These are phyloP conservation scores for Solanum corneliomulleri DNA, from an alignment of 257 asterid species.

Conservation along the genomic window DNA sequence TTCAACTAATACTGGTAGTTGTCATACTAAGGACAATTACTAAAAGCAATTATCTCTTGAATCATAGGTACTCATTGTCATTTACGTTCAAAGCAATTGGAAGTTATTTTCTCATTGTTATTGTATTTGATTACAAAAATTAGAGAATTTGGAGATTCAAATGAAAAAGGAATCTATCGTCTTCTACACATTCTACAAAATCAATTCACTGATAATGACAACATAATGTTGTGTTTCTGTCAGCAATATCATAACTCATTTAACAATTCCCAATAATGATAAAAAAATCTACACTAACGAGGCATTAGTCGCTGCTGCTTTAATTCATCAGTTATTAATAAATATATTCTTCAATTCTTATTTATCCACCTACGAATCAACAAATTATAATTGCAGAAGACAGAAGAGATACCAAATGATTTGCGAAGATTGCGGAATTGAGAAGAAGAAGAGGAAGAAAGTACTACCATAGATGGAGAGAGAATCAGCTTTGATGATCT, in stretches of 20 bases:
- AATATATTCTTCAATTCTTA: not conserved
- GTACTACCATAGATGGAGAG: conserved; percentile 67
- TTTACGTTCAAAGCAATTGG: not conserved
- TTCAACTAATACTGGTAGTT: not conserved
- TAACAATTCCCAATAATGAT: not conserved
- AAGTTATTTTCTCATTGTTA: not conserved
- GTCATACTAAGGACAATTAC: not conserved
- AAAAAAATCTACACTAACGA: not conserved
- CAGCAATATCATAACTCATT: not conserved
- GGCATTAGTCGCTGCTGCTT: not conserved
- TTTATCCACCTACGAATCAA: not conserved
- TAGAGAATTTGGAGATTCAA: not conserved
- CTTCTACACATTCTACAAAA: not conserved
- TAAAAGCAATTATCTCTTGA: not conserved
- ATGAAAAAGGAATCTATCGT: not conserved
- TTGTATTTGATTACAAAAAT: not conserved
- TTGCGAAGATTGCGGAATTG: not conserved
- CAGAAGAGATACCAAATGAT: not conserved
- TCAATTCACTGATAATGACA: not conserved
- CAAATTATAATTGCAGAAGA: not conserved
- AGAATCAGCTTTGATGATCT: conserved; percentile 58
- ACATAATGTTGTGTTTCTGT: not conserved
- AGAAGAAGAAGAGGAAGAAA: not conserved
- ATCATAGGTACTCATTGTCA: not conserved
- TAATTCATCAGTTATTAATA: not conserved